Conservation (phyloP, 1,139 yeast genomes). For the Debaryomycetaceae sp. region DNA sequence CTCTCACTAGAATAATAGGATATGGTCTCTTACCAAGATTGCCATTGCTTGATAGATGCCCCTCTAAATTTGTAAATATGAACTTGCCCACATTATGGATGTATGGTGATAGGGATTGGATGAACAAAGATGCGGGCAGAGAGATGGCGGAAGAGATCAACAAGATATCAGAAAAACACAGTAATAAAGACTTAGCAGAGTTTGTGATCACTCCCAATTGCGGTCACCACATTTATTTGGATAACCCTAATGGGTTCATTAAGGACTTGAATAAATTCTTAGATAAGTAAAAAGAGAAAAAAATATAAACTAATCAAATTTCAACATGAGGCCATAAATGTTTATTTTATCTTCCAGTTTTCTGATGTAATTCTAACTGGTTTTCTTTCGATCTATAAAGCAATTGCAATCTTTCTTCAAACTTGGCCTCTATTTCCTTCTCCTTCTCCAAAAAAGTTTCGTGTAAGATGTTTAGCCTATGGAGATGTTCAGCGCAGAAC, state of each 20-base stretch:
- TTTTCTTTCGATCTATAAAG: no score
- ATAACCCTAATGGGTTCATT: slow-evolving; percentile 49
- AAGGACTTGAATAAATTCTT: slow-evolving; percentile 43
- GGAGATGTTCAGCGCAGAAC: slow-evolving; percentile 10
- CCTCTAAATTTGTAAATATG: slow-evolving; percentile 32
- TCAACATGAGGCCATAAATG: no score
- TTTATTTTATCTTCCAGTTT: no score
- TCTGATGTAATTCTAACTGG: no score
- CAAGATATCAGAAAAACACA: slow-evolving; percentile 18
- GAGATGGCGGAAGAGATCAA: slow-evolving; percentile 41
- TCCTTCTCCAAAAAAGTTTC: slow-evolving; percentile 8
- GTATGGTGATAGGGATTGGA: slow-evolving; percentile 44
- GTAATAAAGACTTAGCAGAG: slow-evolving; percentile 19
- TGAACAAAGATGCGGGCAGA: slow-evolving; percentile 43
- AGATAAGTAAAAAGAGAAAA: background rate
- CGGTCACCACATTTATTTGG: slow-evolving; percentile 79
- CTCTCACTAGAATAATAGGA: slow-evolving; percentile 39
- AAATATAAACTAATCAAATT: no score
- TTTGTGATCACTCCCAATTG: slow-evolving; percentile 51
- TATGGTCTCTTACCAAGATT: slow-evolving; percentile 39
- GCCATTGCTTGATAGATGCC: slow-evolving; percentile 45
- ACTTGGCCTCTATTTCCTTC: slow-evolving; percentile 8
- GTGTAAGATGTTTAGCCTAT: slow-evolving; percentile 14
- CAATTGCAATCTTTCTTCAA: background rate
- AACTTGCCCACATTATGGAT: slow-evolving; percentile 45